A percentile compares a stretch with the other conserved stretches of the same genome.
These are phyloP conservation scores for Schizosaccharomyces pombe DNA, from an alignment of 805 yeast genomes.

Conservation along the genomic window DNA sequence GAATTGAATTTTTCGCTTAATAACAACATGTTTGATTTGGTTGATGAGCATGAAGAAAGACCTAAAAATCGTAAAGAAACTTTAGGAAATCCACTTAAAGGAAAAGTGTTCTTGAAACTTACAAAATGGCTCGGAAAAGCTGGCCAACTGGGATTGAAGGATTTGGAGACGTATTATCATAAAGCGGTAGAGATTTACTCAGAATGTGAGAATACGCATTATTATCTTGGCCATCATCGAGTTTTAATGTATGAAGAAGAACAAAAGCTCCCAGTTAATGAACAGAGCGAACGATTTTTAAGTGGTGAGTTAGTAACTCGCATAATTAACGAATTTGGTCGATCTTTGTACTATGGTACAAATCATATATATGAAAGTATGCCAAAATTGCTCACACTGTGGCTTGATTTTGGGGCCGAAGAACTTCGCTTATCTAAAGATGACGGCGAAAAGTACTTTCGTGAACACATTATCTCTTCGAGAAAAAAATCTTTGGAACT, in stretches of 20 bases:
- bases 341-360: constrained; percentile 33
- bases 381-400: constrained; percentile 59
- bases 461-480: background rate
- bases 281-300: constrained; percentile 10
- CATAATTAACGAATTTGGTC: background rate
- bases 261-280: constrained; percentile 17
- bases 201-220: constrained; percentile 58
- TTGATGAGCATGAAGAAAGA: background rate
- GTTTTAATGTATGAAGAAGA: constrained; percentile 55
- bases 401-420: constrained; percentile 45
- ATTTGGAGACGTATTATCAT: constrained; percentile 45
- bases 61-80: too few species aligned
- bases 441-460: constrained; percentile 9
- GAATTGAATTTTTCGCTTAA: background rate
- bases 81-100: background rate
- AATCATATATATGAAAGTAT: constrained; percentile 56
- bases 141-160: constrained; percentile 55
- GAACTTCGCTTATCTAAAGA: constrained; percentile 8
- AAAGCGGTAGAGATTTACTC: constrained; percentile 31
- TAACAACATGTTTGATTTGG: background rate
- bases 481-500: background rate
- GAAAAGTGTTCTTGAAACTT: constrained; percentile 26
- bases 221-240: constrained; percentile 55
- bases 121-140: constrained; percentile 77
- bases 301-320: constrained; percentile 6